phyloP scores from a whole-genome alignment of 208 protist genomes.

The Acanthamoeba sp. region DNA sequence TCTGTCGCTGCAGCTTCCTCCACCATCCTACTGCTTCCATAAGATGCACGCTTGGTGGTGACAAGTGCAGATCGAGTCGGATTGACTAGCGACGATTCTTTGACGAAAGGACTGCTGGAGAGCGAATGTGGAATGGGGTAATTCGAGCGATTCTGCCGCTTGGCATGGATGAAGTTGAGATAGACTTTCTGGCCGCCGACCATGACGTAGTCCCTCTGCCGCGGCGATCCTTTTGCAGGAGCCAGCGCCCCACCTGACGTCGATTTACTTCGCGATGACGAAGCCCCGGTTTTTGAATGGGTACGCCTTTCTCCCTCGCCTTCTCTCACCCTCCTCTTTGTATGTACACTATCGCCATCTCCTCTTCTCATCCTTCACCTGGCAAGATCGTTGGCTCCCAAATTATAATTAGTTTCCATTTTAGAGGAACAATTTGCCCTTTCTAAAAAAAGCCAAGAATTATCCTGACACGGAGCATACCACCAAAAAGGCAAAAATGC shows the following conservation, averaged over 20 bases:
- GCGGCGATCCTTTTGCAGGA: not conserved
- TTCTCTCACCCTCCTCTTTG: not conserved
- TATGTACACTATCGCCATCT: not conserved
- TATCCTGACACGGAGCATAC: not conserved
- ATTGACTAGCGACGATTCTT: not conserved
- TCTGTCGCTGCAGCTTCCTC: not conserved
- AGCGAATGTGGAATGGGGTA: not conserved
- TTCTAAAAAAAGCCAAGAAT: not conserved
- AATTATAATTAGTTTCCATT: too few species aligned
- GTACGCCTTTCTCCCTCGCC: not conserved
- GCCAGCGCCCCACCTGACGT: not conserved
- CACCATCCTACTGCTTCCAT: not conserved
- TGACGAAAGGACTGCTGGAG: not conserved
- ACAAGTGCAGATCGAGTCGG: not conserved
- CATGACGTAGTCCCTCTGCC: slow-evolving; percentile 6
- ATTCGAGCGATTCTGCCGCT: slow-evolving; percentile 14
- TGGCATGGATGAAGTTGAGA: slow-evolving; percentile 56
- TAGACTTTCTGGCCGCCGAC: slow-evolving; percentile 27
- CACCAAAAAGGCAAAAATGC: not conserved
- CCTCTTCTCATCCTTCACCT: not conserved
- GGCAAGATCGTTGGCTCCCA: too few species aligned
- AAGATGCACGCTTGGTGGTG: not conserved
- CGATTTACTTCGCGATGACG: not conserved
- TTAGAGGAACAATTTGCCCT: too few species aligned
- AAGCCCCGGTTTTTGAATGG: too few species aligned